Evolutionary conservation across 2,329 filamentous ascomycete genomes (phyloP).

Genomic region (Samsoniella hepiali): DNA sequence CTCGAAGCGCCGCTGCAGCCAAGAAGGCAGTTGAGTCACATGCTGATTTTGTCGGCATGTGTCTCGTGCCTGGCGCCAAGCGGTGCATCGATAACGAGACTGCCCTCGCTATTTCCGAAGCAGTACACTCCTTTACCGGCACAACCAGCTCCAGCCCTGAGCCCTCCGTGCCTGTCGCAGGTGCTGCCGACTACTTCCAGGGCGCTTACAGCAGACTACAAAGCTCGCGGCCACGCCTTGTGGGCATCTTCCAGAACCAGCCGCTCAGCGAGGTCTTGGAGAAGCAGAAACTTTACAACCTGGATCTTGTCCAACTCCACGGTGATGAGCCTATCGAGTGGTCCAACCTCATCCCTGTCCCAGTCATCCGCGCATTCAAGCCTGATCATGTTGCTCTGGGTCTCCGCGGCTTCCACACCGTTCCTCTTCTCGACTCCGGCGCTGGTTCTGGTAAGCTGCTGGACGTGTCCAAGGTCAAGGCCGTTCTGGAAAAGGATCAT

Average conservation of each 20-base stretch:
- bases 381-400: slow-evolving; percentile 71
- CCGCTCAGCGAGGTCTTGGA: slow-evolving; percentile 77
- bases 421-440: slow-evolving; percentile 84
- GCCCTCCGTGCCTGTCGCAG: slow-evolving; percentile 26
- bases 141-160: slow-evolving; percentile 34
- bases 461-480: slow-evolving; percentile 66
- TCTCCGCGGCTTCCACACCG: slow-evolving; percentile 73
- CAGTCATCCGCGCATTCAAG: slow-evolving; percentile 82
- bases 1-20: slow-evolving; percentile 77
- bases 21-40: slow-evolving; percentile 77
- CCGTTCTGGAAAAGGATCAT: slow-evolving; percentile 61
- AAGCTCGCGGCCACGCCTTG: slow-evolving; percentile 67
- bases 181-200: slow-evolving; percentile 69
- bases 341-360: slow-evolving; percentile 83
- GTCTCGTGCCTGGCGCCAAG: slow-evolving; percentile 76
- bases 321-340: slow-evolving; percentile 91
- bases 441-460: slow-evolving; percentile 78
- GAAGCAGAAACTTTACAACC: slow-evolving; percentile 68
- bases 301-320: slow-evolving; percentile 92
- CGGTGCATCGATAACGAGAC: slow-evolving; percentile 76
- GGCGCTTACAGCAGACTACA: slow-evolving; percentile 46
- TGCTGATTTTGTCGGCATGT: slow-evolving; percentile 91
- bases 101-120: slow-evolving; percentile 75
- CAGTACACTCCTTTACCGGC: slow-evolving; percentile 66
- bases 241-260: slow-evolving; percentile 93